phyloP scores from a whole-genome alignment of 2,329 filamentous ascomycete genomes.

The Aspergillus cejpii region DNA sequence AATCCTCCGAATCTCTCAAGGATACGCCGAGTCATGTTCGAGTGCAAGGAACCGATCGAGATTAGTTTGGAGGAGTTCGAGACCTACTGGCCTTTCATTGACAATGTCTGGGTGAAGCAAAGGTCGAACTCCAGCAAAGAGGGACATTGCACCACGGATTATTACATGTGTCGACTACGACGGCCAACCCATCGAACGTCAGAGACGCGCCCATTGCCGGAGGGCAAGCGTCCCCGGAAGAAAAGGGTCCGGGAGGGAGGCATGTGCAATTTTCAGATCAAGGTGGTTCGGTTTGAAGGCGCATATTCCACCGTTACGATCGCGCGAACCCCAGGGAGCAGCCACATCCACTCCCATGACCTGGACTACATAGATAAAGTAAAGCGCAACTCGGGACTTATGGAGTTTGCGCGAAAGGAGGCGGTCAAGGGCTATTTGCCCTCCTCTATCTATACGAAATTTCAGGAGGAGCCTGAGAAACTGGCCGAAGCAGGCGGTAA shows the following conservation, averaged over 20 bases:
- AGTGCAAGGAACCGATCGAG: conserved; percentile 43
- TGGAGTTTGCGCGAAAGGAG: conserved; percentile 43
- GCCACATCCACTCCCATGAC: conserved; percentile 40
- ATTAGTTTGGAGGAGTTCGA: conserved; percentile 43
- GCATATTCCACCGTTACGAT: conserved; percentile 42
- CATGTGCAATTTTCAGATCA: conserved; percentile 45
- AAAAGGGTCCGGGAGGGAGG: conserved; percentile 43
- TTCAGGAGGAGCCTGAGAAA: conserved; percentile 42
- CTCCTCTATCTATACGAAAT: conserved; percentile 45
- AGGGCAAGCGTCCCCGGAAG: conserved; percentile 43
- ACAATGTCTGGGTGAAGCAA: conserved; percentile 48
- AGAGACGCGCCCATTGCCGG: conserved; percentile 38
- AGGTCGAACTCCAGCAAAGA: conserved; percentile 39
- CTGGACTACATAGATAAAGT: conserved; percentile 44
- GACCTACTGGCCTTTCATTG: conserved; percentile 45
- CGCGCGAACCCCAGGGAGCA: conserved; percentile 37
- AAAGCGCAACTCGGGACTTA: conserved; percentile 44
- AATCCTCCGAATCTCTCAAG: conserved; percentile 40
- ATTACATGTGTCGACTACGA: conserved; percentile 44
- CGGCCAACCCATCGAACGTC: conserved; percentile 36
- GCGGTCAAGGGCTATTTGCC: conserved; percentile 44
- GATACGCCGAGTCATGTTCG: conserved; percentile 42
- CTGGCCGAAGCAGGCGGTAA: conserved; percentile 42
- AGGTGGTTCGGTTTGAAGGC: conserved; percentile 41
- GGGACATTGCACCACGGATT: conserved; percentile 41